Base-by-base conservation (phyloP, 1,139 yeast genomes). In the Pichia sp. region DNA sequence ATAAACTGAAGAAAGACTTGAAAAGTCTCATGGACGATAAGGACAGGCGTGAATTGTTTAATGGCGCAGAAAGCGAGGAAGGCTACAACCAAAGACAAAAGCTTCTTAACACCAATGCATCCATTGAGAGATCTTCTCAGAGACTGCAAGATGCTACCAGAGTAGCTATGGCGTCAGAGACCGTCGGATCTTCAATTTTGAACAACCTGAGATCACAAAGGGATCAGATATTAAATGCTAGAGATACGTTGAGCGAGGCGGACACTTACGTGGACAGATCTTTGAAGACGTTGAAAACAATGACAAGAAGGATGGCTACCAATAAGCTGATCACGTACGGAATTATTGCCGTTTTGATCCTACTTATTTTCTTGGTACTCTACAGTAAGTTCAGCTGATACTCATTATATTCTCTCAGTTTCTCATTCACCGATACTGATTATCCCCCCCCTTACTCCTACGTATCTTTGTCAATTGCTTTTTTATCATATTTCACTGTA, bases 231-330 rank as follows among this genome's bases (percentile, higher is more conserved):
- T 63, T 74, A 33, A 87, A 88, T 47, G 76, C 96, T 13, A 73
- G 97, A 56, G 62, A 62, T 33, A 85, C 94, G 0, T 66, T 93
- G 35, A 72, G 74, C 60, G 93, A 87, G 45, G 97, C 98, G 0
- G 97, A 93, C 55, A 77, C 83, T 1, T 87, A 88, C 52, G 95
- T 93, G 36, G 98, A 91, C 59, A 79, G 82, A 55, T 80, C 94
- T 37, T 74, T 93, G 41, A 74, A 83, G 41, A 93, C 98, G 1
- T 66, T 93, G 52, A 79, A 86, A 52, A 72, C 86, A 17, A 93
- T 93, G 98, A 82, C 96, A 22, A 72, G 97, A 59, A 66, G 98
- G 52, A 71, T 91, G 68, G 88, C 94, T n/a, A 94, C 97, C 5
- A 93, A 93, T 61, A 82, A 87, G 59, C 71, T 88, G 50, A 85